A percentile compares a stretch with the other conserved stretches of the same genome.
These are phyloP conservation scores for Halophytophthora batemanensis DNA, from an alignment of 352 stramenopile species.

Conservation along the genomic window DNA sequence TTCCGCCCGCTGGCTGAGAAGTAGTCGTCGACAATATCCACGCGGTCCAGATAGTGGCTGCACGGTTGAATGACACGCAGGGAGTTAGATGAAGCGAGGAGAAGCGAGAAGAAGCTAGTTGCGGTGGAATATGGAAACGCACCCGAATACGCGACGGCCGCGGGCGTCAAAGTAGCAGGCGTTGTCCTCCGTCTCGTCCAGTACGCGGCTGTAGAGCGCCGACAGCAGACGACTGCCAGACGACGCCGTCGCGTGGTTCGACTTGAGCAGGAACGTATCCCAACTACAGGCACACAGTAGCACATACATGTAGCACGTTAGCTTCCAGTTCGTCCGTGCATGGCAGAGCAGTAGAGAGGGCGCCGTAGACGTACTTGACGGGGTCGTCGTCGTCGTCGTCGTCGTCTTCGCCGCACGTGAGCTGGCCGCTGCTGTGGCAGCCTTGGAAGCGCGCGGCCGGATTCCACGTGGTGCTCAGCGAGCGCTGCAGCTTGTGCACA, in stretches of 20 bases:
- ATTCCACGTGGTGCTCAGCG: conserved; percentile 37
- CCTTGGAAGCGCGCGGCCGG: conserved; percentile 4
- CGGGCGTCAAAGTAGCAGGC: conserved; percentile 56
- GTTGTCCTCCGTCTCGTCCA: conserved; percentile 65
- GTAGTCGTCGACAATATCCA: conserved; percentile 63
- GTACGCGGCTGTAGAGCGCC: conserved; percentile 75
- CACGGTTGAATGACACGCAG: not conserved
- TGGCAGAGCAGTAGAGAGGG: no score
- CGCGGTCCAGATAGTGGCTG: conserved; percentile 38
- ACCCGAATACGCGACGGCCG: conserved; percentile 52
- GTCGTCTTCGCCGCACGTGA: conserved; percentile 8
- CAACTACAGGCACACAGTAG: conserved; percentile 29
- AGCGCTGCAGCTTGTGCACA: conserved; percentile 51
- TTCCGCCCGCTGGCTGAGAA: conserved; percentile 25
- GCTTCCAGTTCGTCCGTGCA: no score
- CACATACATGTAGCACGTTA: not conserved
- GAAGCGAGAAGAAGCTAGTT: no score
- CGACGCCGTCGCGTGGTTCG: conserved; percentile 46
- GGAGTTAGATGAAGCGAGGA: no score
- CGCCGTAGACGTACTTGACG: conserved; percentile 28
- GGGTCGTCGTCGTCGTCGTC: conserved; percentile 25
- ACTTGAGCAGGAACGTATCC: conserved; percentile 37
- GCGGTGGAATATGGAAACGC: not conserved
- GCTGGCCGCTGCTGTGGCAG: conserved; percentile 1
- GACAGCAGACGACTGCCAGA: conserved; percentile 73